Percentiles rank a stretch among this genome's conserved stretches.
Evolutionary conservation across 768 basidiomycete genomes (phyloP).

Genomic region (Xerocomellus intermedius): DNA sequence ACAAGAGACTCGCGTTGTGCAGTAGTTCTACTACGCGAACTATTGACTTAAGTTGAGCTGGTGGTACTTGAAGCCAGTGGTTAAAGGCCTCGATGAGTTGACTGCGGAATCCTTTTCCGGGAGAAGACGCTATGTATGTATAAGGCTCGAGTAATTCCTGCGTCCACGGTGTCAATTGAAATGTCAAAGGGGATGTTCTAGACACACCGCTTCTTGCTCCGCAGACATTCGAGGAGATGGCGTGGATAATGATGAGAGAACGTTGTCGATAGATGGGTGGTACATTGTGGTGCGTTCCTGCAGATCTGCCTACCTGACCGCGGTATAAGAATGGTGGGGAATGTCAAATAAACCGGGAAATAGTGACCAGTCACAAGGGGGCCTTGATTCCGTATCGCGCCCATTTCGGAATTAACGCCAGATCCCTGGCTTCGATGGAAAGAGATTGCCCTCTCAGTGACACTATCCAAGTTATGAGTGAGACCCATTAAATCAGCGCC

Average conservation of each 20-base stretch:
- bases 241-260: conserved; percentile 32
- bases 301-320: neutral
- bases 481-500: conserved; percentile 12
- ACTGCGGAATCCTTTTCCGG: conserved; percentile 89
- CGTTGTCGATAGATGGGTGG: conserved; percentile 40
- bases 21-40: conserved; percentile 83
- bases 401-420: conserved; percentile 3
- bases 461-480: conserved; percentile 1
- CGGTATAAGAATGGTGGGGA: conserved; percentile 11
- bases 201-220: conserved; percentile 27
- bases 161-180: neutral
- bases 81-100: conserved; percentile 92
- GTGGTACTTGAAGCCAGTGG: conserved; percentile 82
- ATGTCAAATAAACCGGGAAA: conserved; percentile 9
- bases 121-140: conserved; percentile 76
- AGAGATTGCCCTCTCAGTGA: conserved; percentile 2
- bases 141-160: conserved; percentile 81
- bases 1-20: conserved; percentile 93
- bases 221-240: conserved; percentile 21
- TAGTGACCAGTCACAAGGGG: neutral
- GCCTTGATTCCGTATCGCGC: neutral
- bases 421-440: conserved; percentile 2
- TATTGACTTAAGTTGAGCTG: conserved; percentile 69
- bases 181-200: neutral
- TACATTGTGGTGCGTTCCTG: conserved; percentile 12